Conservation (phyloP, 2,329 filamentous ascomycete species). For the Penicillium sp. region DNA sequence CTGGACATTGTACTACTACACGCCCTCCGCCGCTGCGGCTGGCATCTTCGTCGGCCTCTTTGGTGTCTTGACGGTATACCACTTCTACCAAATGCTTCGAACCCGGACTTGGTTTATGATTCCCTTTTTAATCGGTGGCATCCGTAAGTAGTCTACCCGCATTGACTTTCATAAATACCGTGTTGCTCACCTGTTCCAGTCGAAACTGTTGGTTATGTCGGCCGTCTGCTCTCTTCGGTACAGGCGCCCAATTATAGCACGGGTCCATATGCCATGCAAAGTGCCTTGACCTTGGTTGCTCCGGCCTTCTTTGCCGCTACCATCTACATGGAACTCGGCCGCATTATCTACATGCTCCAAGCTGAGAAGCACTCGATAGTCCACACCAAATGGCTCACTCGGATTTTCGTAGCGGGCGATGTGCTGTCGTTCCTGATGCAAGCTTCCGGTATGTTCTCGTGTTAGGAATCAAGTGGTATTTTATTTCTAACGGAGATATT, state of each 20-base stretch:
- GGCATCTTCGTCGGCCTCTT: slow-evolving; percentile 48
- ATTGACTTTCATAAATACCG: too few species aligned
- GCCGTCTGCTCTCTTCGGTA: neutral
- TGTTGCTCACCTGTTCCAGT: neutral
- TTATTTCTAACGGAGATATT: neutral
- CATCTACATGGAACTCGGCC: slow-evolving; percentile 33
- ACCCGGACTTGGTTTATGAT: slow-evolving; percentile 48
- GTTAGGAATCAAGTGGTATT: too few species aligned
- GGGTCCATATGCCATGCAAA: slow-evolving; percentile 6
- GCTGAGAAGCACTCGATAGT: slow-evolving; percentile 28
- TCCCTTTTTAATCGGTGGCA: slow-evolving; percentile 34
- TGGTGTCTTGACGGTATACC: slow-evolving; percentile 35
- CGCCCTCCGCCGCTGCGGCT: slow-evolving; percentile 43
- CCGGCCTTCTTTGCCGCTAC: slow-evolving; percentile 35
- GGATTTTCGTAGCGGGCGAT: slow-evolving; percentile 28
- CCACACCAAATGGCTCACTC: slow-evolving; percentile 27
- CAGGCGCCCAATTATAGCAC: slow-evolving; percentile 1
- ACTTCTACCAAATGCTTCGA: slow-evolving; percentile 41
- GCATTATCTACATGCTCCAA: slow-evolving; percentile 26
- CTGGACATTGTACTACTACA: slow-evolving; percentile 34
- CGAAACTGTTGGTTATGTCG: slow-evolving; percentile 1
- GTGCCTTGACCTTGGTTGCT: slow-evolving; percentile 25
- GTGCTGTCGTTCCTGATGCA: slow-evolving; percentile 32
- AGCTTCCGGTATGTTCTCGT: slow-evolving; percentile 18
- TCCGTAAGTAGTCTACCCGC: slow-evolving; percentile 26